These are phyloP conservation scores for Sarcomyxa edulis DNA, from an alignment of 768 basidiomycete species.

Conservation along the genomic window DNA sequence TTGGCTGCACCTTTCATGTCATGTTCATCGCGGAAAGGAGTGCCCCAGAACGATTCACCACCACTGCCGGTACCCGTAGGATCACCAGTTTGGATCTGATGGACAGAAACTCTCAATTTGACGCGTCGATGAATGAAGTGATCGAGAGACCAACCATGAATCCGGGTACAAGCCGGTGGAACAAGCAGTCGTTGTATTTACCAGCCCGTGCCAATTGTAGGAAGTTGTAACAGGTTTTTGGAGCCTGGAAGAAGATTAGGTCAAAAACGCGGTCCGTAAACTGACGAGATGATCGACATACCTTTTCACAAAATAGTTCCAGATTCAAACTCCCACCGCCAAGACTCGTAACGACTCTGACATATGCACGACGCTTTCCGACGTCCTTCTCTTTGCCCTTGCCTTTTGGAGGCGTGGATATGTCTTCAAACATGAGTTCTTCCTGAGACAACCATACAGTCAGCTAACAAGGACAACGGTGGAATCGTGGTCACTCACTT, in stretches of 20 bases:
- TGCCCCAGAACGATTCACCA: conserved; percentile 92
- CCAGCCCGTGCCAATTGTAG: conserved; percentile 87
- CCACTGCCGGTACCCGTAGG: conserved; percentile 95
- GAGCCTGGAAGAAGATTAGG: conserved; percentile 53
- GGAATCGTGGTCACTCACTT: conserved; percentile 38
- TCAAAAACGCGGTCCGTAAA: conserved; percentile 1
- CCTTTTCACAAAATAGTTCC: conserved; percentile 88
- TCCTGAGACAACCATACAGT: conserved; percentile 43
- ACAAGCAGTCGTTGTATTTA: conserved; percentile 85
- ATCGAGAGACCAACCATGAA: conserved; percentile 73
- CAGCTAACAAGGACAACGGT: neutral
- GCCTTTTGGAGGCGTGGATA: conserved; percentile 72
- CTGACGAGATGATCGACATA: conserved; percentile 19
- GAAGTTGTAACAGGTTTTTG: conserved; percentile 98
- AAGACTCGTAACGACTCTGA: conserved; percentile 89
- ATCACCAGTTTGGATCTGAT: conserved; percentile 94
- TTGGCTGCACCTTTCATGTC: conserved; percentile 84
- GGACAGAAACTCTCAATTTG: conserved; percentile 4
- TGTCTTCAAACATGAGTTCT: conserved; percentile 96
- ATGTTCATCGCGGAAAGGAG: conserved; percentile 92
- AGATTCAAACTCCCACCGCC: conserved; percentile 82
- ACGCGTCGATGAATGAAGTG: conserved; percentile 1
- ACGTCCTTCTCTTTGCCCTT: conserved; percentile 94
- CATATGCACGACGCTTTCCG: conserved; percentile 88
- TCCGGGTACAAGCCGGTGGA: conserved; percentile 90